Conservation (phyloP, 805 yeast genomes). For the Wickerhamomyces alni region DNA sequence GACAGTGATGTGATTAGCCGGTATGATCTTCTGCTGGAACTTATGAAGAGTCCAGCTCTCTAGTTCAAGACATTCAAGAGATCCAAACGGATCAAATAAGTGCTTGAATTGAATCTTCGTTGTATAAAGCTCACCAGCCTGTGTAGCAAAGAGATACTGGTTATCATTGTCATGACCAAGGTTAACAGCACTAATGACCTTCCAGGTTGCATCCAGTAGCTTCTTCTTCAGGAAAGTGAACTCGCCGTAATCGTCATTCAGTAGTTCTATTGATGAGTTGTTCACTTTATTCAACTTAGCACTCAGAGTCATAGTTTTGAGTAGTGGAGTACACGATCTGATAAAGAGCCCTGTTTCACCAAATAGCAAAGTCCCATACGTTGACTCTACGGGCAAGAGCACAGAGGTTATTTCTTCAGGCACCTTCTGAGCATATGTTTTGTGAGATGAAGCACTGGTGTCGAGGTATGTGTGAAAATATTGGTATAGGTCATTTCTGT, state of each 20-base stretch:
- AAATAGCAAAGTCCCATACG: constrained; percentile 1
- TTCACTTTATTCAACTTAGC: neutral
- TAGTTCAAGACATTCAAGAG: constrained; percentile 4
- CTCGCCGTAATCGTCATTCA: neutral
- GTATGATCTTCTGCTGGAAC: constrained; percentile 1
- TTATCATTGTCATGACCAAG: neutral
- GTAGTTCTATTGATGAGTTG: constrained; percentile 1
- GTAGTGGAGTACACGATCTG: constrained; percentile 3
- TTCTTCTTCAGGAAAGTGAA: constrained; percentile 4
- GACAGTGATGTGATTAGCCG: constrained; percentile 5
- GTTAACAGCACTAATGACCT: constrained; percentile 5
- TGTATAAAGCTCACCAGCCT: constrained; percentile 4
- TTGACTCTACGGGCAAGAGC: neutral
- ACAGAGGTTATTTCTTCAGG: constrained; percentile 11
- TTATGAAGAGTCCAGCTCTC: constrained; percentile 8
- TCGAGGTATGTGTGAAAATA: constrained; percentile 9
- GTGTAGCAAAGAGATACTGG: constrained; percentile 4
- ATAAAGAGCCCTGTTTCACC: constrained; percentile 12
- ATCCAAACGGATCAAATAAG: constrained; percentile 5
- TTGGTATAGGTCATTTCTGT: constrained; percentile 14
- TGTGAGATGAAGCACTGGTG: neutral
- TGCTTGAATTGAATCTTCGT: constrained; percentile 3
- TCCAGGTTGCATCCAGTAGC: constrained; percentile 3
- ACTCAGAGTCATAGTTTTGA: neutral
- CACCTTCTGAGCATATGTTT: constrained; percentile 2